These are phyloP conservation scores for Heritiera fomes DNA, from an alignment of 345 rosid genomes.

Conservation along the genomic window DNA sequence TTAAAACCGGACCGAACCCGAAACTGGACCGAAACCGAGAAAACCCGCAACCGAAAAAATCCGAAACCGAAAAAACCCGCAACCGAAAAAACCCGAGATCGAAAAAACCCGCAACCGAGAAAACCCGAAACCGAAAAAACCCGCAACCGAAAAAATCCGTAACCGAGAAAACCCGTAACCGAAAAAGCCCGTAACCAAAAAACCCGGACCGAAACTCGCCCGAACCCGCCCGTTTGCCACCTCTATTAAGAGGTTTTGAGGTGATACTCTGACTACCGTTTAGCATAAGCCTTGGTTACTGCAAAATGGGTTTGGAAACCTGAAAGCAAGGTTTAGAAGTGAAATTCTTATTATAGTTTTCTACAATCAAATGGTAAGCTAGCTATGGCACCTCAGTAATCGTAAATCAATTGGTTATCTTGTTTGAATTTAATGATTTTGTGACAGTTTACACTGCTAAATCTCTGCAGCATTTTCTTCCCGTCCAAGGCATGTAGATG, in stretches of 20 bases:
- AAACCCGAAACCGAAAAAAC: too few relatives aligned
- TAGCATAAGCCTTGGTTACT: not conserved
- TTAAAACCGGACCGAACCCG: too few relatives aligned
- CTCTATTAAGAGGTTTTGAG: not conserved
- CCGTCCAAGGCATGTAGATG: not conserved
- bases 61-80: too few relatives aligned
- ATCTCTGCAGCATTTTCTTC: conserved; percentile 4
- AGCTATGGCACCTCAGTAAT: not conserved
- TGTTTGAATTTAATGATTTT: not conserved
- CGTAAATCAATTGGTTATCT: not conserved
- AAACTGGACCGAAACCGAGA: too few relatives aligned
- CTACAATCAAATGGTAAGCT: not conserved
- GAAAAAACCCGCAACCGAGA: too few relatives aligned
- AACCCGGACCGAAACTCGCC: too few relatives aligned
- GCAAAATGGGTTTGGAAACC: not conserved
- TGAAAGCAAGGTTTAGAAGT: not conserved
- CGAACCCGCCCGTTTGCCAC: too few relatives aligned
- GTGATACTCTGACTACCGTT: not conserved
- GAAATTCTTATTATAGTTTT: conserved; percentile 2
- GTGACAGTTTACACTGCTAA: not conserved
- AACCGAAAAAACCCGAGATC: too few relatives aligned
- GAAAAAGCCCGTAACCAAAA: too few relatives aligned
- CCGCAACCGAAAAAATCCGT: too few relatives aligned
- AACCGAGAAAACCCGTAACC: too few relatives aligned
- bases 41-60: too few relatives aligned